Evolutionary conservation across 1,139 yeast genomes (phyloP), one percentile per base, ranked within the genome.

Genomic region (Suhomyces atakaporum): DNA sequence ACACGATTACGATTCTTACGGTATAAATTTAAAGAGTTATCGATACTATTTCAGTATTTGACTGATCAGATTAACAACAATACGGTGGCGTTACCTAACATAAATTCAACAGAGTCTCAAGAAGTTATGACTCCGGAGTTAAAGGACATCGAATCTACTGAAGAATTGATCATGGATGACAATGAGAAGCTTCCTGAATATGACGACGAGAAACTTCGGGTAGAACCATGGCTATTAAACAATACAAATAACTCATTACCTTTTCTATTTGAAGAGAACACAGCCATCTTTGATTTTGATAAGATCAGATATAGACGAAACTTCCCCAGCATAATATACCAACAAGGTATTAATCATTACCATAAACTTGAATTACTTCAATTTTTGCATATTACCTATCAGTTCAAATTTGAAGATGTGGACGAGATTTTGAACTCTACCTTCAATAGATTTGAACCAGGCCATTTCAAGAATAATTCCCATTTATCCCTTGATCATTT

Each of bases 401-500:
- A 33, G n/a, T 51, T 49, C 43, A 42, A 45, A 15, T 50, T 50
- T 32, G 29, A 29, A 3, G 40, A 46, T 22, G 33, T 47, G n/a
- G 52, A 53, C 27, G 29, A 29, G 22, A 32, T 48, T n/a, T 29
- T 47, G 16, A 23, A 20, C 8, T 21, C 38, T 3, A 45, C 51
- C 1, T 35, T 46, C 4, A 38, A 39, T 8, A 35, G 38, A 13
- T 40, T 41, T 22, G 38, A 31, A 16, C 36, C 41, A n/a, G 40
- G n/a, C n/a, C n/a, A n/a, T n/a, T n/a, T n/a, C n/a, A n/a, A n/a
- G n/a, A n/a, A n/a, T n/a, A 19, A 35, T 7, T 30, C 42, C 3
- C 25, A 29, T 5, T 9, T 38, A 7, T 43, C 44, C 1, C 27
- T 40, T 20, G 36, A 33, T 11, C 33, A 32, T 12, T 26, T 39